A percentile compares a stretch with the other conserved stretches of the same genome.
Evolutionary conservation across 257 asterid genomes (phyloP).

Genomic region (Solanum phureja): DNA sequence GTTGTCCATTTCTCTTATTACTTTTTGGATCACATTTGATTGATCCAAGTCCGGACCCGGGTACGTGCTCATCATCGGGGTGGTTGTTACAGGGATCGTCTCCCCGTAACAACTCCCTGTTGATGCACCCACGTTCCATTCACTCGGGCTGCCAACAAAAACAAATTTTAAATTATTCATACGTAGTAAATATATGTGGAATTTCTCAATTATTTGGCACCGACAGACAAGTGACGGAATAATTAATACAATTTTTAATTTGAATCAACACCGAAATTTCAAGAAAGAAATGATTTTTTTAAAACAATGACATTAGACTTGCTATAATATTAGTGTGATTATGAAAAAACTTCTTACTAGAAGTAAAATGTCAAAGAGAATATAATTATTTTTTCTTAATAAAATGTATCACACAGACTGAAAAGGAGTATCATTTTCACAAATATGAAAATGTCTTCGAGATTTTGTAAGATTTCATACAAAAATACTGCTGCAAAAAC

Average conservation of each 20-base stretch:
- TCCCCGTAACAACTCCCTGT: constrained; percentile 85
- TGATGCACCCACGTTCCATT: constrained; percentile 57
- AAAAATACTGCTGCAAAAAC: neutral
- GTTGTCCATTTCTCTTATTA: constrained; percentile 43
- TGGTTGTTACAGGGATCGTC: constrained; percentile 39
- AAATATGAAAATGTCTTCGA: neutral
- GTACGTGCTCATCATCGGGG: constrained; percentile 38
- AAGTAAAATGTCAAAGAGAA: neutral
- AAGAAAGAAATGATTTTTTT: no score
- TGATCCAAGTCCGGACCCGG: constrained; percentile 51
- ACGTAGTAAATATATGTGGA: neutral
- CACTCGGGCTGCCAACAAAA: constrained; percentile 54
- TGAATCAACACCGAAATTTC: no score
- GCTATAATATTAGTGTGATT: neutral
- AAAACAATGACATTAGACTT: neutral
- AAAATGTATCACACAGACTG: neutral
- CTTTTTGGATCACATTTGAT: constrained; percentile 47
- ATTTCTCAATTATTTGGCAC: neutral
- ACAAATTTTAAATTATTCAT: neutral
- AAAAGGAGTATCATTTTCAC: neutral
- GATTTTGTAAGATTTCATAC: neutral
- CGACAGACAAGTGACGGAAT: neutral
- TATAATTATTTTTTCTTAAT: neutral
- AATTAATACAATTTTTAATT: neutral
- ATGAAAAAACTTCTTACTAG: neutral